phyloP scores from a whole-genome alignment of 2,329 filamentous ascomycete species.

The Volutella citrinella region DNA sequence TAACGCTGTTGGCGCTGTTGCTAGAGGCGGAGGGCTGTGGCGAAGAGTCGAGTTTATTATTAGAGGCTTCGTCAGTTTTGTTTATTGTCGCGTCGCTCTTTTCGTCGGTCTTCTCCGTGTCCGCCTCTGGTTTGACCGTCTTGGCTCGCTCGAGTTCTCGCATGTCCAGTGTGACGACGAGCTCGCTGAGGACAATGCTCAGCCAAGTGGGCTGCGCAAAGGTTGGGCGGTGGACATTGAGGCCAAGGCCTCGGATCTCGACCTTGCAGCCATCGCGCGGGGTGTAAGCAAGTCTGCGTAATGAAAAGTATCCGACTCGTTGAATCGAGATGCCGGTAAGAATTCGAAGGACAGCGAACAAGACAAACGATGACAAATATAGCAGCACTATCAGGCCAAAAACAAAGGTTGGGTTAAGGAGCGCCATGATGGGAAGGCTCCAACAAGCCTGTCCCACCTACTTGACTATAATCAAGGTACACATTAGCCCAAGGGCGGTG shows the following conservation, averaged over 20 bases:
- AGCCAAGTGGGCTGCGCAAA: slow-evolving; percentile 97
- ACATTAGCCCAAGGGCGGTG: slow-evolving; percentile 23
- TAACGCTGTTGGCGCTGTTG: slow-evolving; percentile 12
- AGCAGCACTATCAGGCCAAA: slow-evolving; percentile 80
- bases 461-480: slow-evolving; percentile 13
- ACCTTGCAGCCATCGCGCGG: slow-evolving; percentile 85
- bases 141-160: slow-evolving; percentile 58
- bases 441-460: slow-evolving; percentile 23
- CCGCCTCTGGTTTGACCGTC: slow-evolving; percentile 18
- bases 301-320: slow-evolving; percentile 86
- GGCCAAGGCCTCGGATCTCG: slow-evolving; percentile 82
- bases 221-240: slow-evolving; percentile 87
- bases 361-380: slow-evolving; percentile 87
- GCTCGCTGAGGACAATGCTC: slow-evolving; percentile 82
- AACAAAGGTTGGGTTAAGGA: slow-evolving; percentile 75
- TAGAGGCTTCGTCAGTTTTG: no score
- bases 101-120: slow-evolving; percentile 24
- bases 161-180: slow-evolving; percentile 80
- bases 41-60: slow-evolving; percentile 24
- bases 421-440: slow-evolving; percentile 50
- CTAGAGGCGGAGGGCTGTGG: slow-evolving; percentile 13
- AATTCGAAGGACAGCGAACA: slow-evolving; percentile 91
- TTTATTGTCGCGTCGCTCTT: no score
- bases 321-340: slow-evolving; percentile 94
- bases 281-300: slow-evolving; percentile 86